Evolutionary conservation across 1,284 basidiomycete species (phyloP).

Genomic region (Meira miltonrushii): DNA sequence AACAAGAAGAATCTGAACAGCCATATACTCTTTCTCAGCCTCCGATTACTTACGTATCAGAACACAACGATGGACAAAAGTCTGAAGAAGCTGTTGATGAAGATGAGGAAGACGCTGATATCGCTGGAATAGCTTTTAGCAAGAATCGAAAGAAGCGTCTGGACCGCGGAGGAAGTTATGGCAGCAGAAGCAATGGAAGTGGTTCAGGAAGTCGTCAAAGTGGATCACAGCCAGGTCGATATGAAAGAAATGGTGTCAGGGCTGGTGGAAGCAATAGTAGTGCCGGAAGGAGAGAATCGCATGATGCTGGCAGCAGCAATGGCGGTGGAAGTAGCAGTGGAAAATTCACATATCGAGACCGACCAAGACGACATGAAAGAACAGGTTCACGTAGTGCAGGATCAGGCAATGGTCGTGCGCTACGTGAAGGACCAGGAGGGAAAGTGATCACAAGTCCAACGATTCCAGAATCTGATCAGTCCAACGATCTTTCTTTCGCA

Average conservation of each 20-base stretch:
- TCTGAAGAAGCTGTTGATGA: constrained; percentile 2
- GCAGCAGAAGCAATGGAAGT: constrained; percentile 13
- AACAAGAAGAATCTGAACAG: constrained; percentile 5
- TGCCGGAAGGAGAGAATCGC: constrained; percentile 2
- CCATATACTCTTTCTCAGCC: constrained; percentile 4
- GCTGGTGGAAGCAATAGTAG: neutral
- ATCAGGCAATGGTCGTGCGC: neutral
- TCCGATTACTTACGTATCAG: constrained; percentile 1
- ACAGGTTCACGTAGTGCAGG: constrained; percentile 3
- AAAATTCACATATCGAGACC: constrained; percentile 23
- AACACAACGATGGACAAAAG: constrained; percentile 7
- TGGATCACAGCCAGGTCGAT: neutral
- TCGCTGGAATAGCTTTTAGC: constrained; percentile 36
- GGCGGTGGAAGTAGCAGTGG: constrained; percentile 19
- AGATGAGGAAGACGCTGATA: constrained; percentile 42
- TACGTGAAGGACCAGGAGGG: constrained; percentile 2
- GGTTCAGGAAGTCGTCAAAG: constrained; percentile 14
- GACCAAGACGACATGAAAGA: constrained; percentile 33
- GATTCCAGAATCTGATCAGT: neutral
- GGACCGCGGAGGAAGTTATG: neutral
- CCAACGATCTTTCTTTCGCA: neutral
- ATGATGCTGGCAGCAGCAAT: neutral
- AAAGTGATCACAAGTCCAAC: constrained; percentile 7
- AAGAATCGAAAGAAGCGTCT: constrained; percentile 7
- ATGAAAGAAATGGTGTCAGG: too few relatives aligned